Percentiles rank a stretch among this genome's conserved stretches.
Conservation (phyloP, 108 stramenopile species). For the Stephanodiscus minutulus region DNA sequence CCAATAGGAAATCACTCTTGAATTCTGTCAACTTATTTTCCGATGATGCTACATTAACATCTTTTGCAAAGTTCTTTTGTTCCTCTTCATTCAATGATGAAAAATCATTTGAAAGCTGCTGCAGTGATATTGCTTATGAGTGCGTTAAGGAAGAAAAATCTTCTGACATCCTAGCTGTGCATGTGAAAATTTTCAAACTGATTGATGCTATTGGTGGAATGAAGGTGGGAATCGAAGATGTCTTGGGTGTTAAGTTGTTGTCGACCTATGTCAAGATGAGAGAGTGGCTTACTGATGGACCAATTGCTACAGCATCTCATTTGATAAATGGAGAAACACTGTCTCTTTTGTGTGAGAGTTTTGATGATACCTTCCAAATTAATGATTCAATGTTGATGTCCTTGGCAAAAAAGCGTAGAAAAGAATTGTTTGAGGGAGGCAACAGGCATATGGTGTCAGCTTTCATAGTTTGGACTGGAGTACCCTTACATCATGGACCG, state of each 20-base stretch:
- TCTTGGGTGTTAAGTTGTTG: conserved; percentile 52
- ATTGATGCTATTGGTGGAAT: conserved; percentile 28
- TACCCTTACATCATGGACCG: background rate
- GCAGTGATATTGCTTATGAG: conserved; percentile 58
- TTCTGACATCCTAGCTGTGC: conserved; percentile 55
- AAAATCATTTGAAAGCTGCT: conserved; percentile 51
- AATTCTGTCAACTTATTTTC: conserved; percentile 76
- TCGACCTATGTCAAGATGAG: conserved; percentile 33
- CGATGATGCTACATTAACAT: conserved; percentile 66
- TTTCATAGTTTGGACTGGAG: conserved; percentile 7
- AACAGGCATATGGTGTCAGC: background rate
- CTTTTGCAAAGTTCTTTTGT: conserved; percentile 77
- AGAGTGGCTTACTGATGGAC: background rate
- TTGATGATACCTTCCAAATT: conserved; percentile 14
- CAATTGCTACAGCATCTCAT: background rate
- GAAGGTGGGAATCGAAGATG: conserved; percentile 17
- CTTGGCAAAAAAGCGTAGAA: background rate
- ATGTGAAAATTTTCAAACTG: conserved; percentile 51
- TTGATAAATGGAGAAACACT: conserved; percentile 30
- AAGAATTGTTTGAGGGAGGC: conserved; percentile 1
- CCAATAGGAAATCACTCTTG: conserved; percentile 41
- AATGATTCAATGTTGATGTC: background rate
- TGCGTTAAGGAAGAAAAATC: conserved; percentile 63
- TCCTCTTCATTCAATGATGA: conserved; percentile 26
- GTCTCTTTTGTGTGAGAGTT: conserved; percentile 32